Conservation (phyloP, 805 yeast genomes). For the Scheffersomyces stipitis region DNA sequence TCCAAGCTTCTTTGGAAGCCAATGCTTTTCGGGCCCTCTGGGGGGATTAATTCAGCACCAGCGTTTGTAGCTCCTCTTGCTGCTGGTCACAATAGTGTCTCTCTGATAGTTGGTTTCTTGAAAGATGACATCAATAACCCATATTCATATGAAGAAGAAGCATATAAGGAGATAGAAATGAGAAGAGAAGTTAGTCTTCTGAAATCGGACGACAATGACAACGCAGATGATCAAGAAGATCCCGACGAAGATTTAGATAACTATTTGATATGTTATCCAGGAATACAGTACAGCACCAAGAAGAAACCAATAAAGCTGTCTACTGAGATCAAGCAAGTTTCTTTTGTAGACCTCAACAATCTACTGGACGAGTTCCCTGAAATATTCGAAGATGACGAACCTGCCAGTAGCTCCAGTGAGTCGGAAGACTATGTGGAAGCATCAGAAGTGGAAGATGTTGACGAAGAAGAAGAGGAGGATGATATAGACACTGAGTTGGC, state of each 20-base stretch:
- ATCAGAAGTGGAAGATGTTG: neutral
- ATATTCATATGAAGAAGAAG: constrained; percentile 57
- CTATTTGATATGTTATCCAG: constrained; percentile 37
- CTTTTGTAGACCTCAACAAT: neutral
- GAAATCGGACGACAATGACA: constrained; percentile 7
- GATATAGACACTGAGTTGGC: neutral
- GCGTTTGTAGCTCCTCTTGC: constrained; percentile 27
- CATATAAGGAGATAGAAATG: constrained; percentile 46
- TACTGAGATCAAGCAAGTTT: constrained; percentile 5
- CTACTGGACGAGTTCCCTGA: constrained; percentile 1
- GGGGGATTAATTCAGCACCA: constrained; percentile 72
- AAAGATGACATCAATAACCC: constrained; percentile 70
- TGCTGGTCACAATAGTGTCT: constrained; percentile 45
- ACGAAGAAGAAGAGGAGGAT: constrained; percentile 2
- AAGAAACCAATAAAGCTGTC: constrained; percentile 10
- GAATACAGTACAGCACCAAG: constrained; percentile 16
- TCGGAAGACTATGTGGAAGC: neutral
- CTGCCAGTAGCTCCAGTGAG: constrained; percentile 2
- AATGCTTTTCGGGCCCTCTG: constrained; percentile 79
- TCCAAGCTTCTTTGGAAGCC: constrained; percentile 74
- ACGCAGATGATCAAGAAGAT: constrained; percentile 1
- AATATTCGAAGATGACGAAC: constrained; percentile 15
- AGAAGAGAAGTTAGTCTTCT: no score
- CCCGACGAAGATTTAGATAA: constrained; percentile 18
- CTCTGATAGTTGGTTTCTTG: constrained; percentile 57